Evolutionary conservation across 192 early-diverging fungal species (phyloP).

Genomic region (Coemansia sp.): DNA sequence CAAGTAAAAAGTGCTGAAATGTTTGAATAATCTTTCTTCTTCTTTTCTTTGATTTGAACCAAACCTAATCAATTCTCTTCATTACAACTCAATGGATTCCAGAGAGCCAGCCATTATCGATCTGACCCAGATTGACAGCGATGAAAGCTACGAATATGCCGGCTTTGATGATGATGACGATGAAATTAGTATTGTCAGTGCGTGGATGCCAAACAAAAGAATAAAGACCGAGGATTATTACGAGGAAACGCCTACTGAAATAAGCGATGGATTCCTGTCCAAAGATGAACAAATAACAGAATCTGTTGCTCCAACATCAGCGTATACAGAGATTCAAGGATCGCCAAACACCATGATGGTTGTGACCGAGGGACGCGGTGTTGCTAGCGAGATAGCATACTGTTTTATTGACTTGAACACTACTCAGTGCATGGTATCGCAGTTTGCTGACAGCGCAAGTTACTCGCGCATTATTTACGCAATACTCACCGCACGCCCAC

Average conservation of each 20-base stretch:
- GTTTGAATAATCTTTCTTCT: neutral
- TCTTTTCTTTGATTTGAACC: neutral
- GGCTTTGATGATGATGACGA: slow-evolving; percentile 18
- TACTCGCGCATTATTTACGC: slow-evolving; percentile 52
- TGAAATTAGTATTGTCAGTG: slow-evolving; percentile 9
- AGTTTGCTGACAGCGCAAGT: slow-evolving; percentile 47
- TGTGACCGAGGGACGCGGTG: slow-evolving; percentile 43
- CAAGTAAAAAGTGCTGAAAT: neutral
- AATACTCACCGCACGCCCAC: slow-evolving; percentile 30
- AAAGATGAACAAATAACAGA: neutral
- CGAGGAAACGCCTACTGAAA: neutral
- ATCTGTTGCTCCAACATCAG: slow-evolving; percentile 35
- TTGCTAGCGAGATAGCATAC: slow-evolving; percentile 48
- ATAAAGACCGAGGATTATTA: slow-evolving; percentile 8
- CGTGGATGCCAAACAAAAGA: slow-evolving; percentile 7
- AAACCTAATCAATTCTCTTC: neutral
- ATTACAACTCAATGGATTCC: neutral
- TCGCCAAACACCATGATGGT: slow-evolving; percentile 35
- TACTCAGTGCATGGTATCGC: slow-evolving; percentile 37
- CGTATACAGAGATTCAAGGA: slow-evolving; percentile 23
- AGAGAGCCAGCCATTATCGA: slow-evolving; percentile 15
- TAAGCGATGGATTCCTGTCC: neutral
- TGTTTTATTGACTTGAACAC: slow-evolving; percentile 36
- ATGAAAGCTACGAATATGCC: neutral
- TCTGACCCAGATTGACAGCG: slow-evolving; percentile 24